These are phyloP conservation scores for Botryobasidium botryosum DNA, from an alignment of 768 basidiomycete species.

Conservation along the genomic window DNA sequence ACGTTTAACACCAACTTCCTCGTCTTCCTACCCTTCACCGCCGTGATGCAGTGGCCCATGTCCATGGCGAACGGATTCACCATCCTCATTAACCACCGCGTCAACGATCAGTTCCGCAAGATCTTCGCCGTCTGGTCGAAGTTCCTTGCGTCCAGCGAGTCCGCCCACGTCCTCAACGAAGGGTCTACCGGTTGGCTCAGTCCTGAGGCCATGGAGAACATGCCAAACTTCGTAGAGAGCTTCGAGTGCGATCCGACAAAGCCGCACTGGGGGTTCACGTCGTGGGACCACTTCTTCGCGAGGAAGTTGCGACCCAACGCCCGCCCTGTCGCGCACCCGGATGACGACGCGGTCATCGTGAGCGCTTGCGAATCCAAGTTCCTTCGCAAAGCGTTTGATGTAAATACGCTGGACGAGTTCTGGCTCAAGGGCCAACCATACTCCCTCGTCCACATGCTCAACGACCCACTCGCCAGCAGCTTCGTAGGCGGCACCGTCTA, in stretches of 20 bases:
- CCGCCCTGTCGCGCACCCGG: conserved; percentile 26
- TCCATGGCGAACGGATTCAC: conserved; percentile 21
- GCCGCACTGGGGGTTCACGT: conserved; percentile 24
- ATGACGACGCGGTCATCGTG: conserved; percentile 26
- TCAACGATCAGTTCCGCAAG: conserved; percentile 32
- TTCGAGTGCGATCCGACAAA: conserved; percentile 27
- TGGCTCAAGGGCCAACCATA: conserved; percentile 49
- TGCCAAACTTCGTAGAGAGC: conserved; percentile 22
- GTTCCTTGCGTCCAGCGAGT: conserved; percentile 30
- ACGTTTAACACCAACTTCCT: conserved; percentile 24
- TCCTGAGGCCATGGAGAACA: conserved; percentile 16
- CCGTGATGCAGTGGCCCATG: conserved; percentile 30
- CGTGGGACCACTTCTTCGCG: conserved; percentile 39
- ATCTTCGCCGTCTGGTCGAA: conserved; percentile 34
- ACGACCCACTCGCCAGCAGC: conserved; percentile 23
- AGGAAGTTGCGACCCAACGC: conserved; percentile 24
- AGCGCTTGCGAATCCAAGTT: conserved; percentile 38
- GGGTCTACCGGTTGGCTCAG: conserved; percentile 34
- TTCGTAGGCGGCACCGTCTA: conserved; percentile 28
- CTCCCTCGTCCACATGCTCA: conserved; percentile 39
- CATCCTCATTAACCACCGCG: conserved; percentile 25
- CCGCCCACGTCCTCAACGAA: conserved; percentile 26
- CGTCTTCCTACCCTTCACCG: conserved; percentile 33
- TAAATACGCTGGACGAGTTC: conserved; percentile 30
- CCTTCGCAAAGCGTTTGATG: conserved; percentile 25